Conservation (phyloP, 2,329 filamentous ascomycete genomes). For the Clarireedia homoeocarpa region DNA sequence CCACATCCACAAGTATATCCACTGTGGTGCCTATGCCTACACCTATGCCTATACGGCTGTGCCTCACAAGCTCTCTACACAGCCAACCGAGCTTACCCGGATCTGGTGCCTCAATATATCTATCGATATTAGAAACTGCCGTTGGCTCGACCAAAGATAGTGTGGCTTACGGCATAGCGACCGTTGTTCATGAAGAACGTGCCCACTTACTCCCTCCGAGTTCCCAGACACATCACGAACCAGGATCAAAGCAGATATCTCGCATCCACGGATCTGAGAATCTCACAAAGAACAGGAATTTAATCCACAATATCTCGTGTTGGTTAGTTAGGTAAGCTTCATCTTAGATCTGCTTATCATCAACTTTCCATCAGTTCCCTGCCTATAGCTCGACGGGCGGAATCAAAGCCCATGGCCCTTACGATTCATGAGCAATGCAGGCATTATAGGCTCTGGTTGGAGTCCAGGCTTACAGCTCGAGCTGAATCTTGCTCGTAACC, state of each 20-base stretch:
- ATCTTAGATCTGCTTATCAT: neutral
- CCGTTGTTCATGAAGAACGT: constrained; percentile 2
- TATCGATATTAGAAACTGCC: constrained; percentile 4
- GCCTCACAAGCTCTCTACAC: neutral
- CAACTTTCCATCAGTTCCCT: neutral
- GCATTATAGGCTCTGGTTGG: neutral
- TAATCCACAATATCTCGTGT: too few species aligned
- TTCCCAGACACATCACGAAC: neutral
- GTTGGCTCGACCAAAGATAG: constrained; percentile 3
- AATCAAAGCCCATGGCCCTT: neutral
- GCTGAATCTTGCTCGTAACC: neutral
- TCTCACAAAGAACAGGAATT: neutral
- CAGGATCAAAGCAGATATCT: neutral
- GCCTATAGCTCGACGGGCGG: neutral
- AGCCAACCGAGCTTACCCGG: neutral
- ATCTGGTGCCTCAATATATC: constrained; percentile 5
- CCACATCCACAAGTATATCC: neutral
- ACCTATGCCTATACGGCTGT: neutral
- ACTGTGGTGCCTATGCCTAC: neutral
- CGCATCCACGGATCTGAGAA: neutral
- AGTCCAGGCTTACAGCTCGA: neutral
- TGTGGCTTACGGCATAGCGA: constrained; percentile 7
- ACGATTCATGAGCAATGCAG: neutral
- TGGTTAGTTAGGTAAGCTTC: neutral
- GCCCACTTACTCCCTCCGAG: neutral